phyloP scores from a whole-genome alignment of 139 green algal species.

The Nannochloris sp. region DNA sequence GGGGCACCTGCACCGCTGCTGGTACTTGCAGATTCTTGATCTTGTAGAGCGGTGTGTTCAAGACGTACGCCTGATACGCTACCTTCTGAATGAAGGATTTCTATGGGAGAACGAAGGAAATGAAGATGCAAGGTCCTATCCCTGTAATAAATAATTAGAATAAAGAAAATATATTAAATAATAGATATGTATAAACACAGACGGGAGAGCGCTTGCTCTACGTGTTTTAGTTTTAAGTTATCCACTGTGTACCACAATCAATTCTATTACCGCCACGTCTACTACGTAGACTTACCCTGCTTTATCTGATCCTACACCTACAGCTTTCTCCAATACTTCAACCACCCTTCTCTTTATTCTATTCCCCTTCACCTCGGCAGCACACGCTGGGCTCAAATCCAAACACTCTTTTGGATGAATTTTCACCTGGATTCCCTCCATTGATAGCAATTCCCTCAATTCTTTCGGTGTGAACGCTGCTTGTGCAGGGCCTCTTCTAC shows the following conservation, averaged over 20 bases:
- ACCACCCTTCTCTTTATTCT: slow-evolving; percentile 53
- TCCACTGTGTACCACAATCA: too few species aligned
- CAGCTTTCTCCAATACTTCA: slow-evolving; percentile 47
- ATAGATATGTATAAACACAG: too few species aligned
- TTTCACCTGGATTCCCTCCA: slow-evolving; percentile 37
- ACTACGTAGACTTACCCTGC: not conserved
- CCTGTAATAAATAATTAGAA: slow-evolving; percentile 4
- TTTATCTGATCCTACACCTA: slow-evolving; percentile 5
- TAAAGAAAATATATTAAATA: not conserved
- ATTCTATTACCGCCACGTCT: not conserved
- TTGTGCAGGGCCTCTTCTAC: slow-evolving; percentile 70
- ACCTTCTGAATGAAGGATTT: slow-evolving; percentile 25
- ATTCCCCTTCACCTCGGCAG: slow-evolving; percentile 45
- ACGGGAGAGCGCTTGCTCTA: too few species aligned
- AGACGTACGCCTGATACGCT: slow-evolving; percentile 20
- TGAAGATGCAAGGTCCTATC: slow-evolving; percentile 52
- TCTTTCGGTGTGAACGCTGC: slow-evolving; percentile 93
- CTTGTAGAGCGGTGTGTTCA: slow-evolving; percentile 37
- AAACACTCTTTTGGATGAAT: slow-evolving; percentile 17
- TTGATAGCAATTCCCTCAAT: slow-evolving; percentile 82
- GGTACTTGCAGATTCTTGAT: too few species aligned
- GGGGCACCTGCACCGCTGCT: too few species aligned
- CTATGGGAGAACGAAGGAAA: slow-evolving; percentile 60
- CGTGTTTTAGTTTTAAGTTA: too few species aligned
- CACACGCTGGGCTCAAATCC: slow-evolving; percentile 27